Conservation (phyloP, 495 filamentous ascomycete genomes). For the Amniculicola lignicola region DNA sequence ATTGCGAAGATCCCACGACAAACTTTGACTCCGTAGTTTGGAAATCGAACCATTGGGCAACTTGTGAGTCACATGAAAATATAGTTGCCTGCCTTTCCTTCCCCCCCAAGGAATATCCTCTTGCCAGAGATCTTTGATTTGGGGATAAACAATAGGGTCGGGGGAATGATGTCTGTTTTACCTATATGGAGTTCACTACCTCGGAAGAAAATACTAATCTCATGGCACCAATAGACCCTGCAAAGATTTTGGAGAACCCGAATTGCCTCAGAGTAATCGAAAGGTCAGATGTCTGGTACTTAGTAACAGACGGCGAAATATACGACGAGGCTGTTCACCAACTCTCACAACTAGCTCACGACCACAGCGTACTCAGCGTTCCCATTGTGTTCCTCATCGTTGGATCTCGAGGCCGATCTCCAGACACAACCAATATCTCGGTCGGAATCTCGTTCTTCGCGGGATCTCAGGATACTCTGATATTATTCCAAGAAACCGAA, state of each 20-base stretch:
- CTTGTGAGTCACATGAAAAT: no score
- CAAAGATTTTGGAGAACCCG: slow-evolving; percentile 8
- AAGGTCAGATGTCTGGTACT: slow-evolving; percentile 25
- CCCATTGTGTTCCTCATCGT: slow-evolving; percentile 26
- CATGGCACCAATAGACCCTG: no score
- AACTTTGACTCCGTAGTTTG: slow-evolving; percentile 1
- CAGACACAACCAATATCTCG: slow-evolving; percentile 40
- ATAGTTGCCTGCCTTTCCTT: no score
- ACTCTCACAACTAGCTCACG: slow-evolving; percentile 12
- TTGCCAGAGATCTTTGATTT: no score
- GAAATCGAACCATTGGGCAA: slow-evolving; percentile 10
- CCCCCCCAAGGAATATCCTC: no score
- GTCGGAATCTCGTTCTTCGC: slow-evolving; percentile 44
- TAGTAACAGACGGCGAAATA: slow-evolving; percentile 26
- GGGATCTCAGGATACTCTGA: slow-evolving; percentile 36
- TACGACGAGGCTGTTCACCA: slow-evolving; percentile 9
- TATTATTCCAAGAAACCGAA: slow-evolving; percentile 39
- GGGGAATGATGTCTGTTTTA: no score
- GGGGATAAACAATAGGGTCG: no score
- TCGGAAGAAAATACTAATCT: no score
- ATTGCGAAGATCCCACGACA: slow-evolving; percentile 14
- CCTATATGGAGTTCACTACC: no score
- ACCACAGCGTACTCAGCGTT: slow-evolving; percentile 8
- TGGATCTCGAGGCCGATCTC: slow-evolving; percentile 14
- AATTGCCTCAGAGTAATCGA: slow-evolving; percentile 3